Evolutionary conservation across 345 rosid species (phyloP).

Genomic region (Bruguiera gymnorhiza): DNA sequence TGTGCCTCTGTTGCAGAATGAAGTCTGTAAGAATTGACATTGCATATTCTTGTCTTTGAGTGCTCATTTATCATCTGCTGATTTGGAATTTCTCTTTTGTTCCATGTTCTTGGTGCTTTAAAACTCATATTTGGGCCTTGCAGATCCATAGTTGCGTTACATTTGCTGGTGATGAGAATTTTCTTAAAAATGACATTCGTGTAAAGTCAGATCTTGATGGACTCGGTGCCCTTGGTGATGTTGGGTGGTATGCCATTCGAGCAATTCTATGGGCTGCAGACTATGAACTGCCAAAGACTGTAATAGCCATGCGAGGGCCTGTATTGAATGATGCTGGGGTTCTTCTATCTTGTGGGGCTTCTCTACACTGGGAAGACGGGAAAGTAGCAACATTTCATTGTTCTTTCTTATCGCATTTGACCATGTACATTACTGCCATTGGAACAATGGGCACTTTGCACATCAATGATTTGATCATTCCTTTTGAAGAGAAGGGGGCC

Average conservation of each 20-base stretch:
- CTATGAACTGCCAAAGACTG: slow-evolving; percentile 48
- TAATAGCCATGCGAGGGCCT: slow-evolving; percentile 48
- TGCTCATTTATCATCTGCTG: too few relatives aligned
- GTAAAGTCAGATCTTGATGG: slow-evolving; percentile 50
- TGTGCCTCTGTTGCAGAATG: too few relatives aligned
- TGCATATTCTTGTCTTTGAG: too few relatives aligned
- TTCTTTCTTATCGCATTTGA: slow-evolving; percentile 66
- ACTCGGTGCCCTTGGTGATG: slow-evolving; percentile 61
- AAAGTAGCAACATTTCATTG: slow-evolving; percentile 50
- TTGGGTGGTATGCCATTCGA: slow-evolving; percentile 64
- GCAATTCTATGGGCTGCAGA: slow-evolving; percentile 62
- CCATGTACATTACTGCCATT: slow-evolving; percentile 63
- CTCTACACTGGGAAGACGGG: slow-evolving; percentile 41
- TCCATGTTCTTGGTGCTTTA: too few relatives aligned
- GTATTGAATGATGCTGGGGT: slow-evolving; percentile 46
- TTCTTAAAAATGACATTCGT: slow-evolving; percentile 32
- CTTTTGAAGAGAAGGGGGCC: slow-evolving; percentile 59
- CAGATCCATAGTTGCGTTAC: slow-evolving; percentile 54
- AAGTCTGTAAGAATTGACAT: too few relatives aligned
- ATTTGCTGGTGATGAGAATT: slow-evolving; percentile 22
- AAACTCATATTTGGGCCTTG: not conserved
- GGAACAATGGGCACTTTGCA: slow-evolving; percentile 65
- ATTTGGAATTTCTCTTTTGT: too few relatives aligned
- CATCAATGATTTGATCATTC: slow-evolving; percentile 63
- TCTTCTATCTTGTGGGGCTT: slow-evolving; percentile 57